Conservation (phyloP, 2,329 filamentous ascomycete species). For the Akanthomyces uredinophilus region DNA sequence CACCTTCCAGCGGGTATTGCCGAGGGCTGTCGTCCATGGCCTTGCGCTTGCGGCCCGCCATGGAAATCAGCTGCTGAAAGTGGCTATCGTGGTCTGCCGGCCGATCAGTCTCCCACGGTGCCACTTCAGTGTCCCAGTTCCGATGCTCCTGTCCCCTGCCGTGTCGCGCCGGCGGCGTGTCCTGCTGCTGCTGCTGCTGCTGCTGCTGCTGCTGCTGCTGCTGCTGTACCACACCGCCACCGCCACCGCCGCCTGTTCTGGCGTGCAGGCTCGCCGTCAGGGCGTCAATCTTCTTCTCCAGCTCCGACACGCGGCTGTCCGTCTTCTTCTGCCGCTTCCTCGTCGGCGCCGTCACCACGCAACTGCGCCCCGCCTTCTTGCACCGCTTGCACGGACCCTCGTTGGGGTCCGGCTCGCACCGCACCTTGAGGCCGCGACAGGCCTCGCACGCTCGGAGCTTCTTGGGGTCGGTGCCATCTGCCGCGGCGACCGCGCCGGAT, state of each 20-base stretch:
- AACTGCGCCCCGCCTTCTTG: constrained; percentile 71
- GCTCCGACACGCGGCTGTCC: constrained; percentile 79
- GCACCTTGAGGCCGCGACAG: constrained; percentile 72
- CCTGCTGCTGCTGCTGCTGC: neutral
- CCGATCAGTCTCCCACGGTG: neutral
- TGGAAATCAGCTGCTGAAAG: constrained; percentile 12
- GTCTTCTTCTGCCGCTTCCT: constrained; percentile 88
- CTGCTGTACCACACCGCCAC: neutral
- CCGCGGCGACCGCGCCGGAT: neutral
- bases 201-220: neutral
- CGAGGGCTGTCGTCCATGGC: constrained; percentile 4
- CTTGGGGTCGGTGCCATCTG: constrained; percentile 47
- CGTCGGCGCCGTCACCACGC: constrained; percentile 68
- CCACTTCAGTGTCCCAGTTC: constrained; percentile 5
- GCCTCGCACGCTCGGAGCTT: constrained; percentile 69
- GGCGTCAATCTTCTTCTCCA: constrained; percentile 90
- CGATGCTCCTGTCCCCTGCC: neutral
- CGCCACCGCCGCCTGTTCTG: constrained; percentile 19
- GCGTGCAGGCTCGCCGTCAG: constrained; percentile 75
- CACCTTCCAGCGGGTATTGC: neutral
- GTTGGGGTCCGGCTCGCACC: constrained; percentile 70
- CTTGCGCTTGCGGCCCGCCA: constrained; percentile 29
- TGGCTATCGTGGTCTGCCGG: constrained; percentile 10
- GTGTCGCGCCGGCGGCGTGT: neutral
- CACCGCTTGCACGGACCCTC: constrained; percentile 70